Evolutionary conservation across 768 basidiomycete genomes (phyloP), one percentile per base, ranked within the genome.

Genomic region (Leccinum disarticulatum): DNA sequence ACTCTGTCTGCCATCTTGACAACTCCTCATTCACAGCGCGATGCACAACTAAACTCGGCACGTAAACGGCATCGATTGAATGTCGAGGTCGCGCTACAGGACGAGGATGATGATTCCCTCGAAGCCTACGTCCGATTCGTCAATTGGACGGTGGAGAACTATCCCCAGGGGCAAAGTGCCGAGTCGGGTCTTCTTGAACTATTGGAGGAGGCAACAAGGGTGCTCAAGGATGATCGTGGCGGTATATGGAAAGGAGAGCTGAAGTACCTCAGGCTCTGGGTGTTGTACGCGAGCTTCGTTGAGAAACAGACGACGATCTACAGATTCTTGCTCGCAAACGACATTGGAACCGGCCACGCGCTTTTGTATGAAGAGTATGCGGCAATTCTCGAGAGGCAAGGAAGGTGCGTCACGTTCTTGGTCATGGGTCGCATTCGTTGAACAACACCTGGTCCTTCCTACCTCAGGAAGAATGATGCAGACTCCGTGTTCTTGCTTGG

Each of bases 361-460:
- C 72, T 93, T 47, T 77, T 98, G 27, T 98, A 98, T 67, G 96
- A 98, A 74, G 95, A 98, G 73, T 90, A 88, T 74, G 95, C 95
- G 0, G 81, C 83, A 35, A 87, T 88, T 14, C 77, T 95, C 49
- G 97, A 98, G 74, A 77, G 89, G 57, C 84, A 88, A 66, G 87
- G 87, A 58, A 80, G 90, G 96, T 96, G 69, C 60, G 83, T 66
- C 9, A 3, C 6, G 19, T 33, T 56, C n/a, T 77, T 77, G 61
- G 61, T 68, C 14, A 0, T 33, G 59, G 77, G 15, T 77, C 77
- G 22, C 46, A 72, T 28, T 77, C 47, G 65, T 69, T 52, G 31
- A 59, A 53, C 57, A 51, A 58, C 36, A 17, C 30, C 3, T 33
- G 27, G 6, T 3, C 47, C 13, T 46, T 55, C 30, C n/a, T 54